Evolutionary conservation across 2,329 filamentous ascomycete genomes (phyloP), one percentile per base, ranked within the genome.

Genomic region (Cladophialophora psammophila): DNA sequence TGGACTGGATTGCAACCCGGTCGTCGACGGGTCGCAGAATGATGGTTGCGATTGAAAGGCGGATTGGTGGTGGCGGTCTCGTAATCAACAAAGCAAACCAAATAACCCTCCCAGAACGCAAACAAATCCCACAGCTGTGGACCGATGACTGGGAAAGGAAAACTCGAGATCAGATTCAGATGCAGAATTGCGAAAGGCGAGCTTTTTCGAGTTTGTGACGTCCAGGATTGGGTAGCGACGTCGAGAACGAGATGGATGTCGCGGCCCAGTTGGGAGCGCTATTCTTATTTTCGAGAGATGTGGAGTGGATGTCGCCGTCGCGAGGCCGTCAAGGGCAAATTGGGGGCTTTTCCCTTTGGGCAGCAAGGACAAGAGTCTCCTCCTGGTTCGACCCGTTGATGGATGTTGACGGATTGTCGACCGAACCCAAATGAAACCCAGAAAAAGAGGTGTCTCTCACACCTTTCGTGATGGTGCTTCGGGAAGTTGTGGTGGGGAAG

Each of bases 21-120:
- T 53, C 12, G 60, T 40, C 15, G 50, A 36, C 26, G 52, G 54
- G 56, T 59, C 15, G 48, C 31, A 58, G 20, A 34, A n/a, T n/a
- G 45, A 32, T 57, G 48, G 50, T 38, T 38, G 35, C 48, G n/a
- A 42, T 5, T 50, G 50, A 18, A n/a, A 34, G 57, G 38, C 4
- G 61, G 20, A 40, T 10, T 56, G 55, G 40, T 60, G 40, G 56
- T 35, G 38, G 67, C 57, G 54, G 63, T 35, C 56, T 64, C 26
- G 60, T 40, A 60, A 58, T 55, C 52, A 59, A 59, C 55, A 40
- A 67, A 65, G 65, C 59, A 69, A 67, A 67, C 65, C 65, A 62
- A 65, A 59, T 60, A 58, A 57, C 63, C 68, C 45, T 40, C 64
- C 63, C 64, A 63, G 40, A 59, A 20, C n/a, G 38, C 60, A 54